Evolutionary conservation across 2,329 filamentous ascomycete species (phyloP), one percentile per base, ranked within the genome.

Genomic region (Colletotrichum higginsianum): DNA sequence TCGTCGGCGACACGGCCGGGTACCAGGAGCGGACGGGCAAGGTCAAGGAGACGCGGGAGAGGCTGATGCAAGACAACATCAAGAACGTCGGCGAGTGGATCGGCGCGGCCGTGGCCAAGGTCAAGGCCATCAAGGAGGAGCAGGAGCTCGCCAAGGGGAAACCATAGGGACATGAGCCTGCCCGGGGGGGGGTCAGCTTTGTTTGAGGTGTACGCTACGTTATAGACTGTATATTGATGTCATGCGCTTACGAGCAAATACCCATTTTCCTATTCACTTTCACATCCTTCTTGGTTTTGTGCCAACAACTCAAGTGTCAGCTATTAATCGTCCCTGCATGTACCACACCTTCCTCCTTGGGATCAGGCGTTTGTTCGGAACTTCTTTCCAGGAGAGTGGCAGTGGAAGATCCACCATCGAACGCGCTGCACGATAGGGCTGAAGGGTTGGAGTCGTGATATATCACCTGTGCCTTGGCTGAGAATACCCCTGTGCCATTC

Each of bases 1-100:
- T 77, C 5, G 74, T 78, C 23, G 66, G 69, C 52, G 73, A 78
- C 49, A n/a, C 4, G 44, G 44, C 16, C n/a, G 44, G 44, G 16
- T 47, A 47, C 44, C 44, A 47, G 44, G 44, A 47, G 44, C 44
- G 44, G 18, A 47, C n/a, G 2, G 44, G 16, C 44, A 47, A 18
- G 7, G 44, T 47, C 6, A 47, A 18, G 44, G 44, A 47, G 18
- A 47, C 18, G 7, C 44, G 44, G 44, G 44, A 47, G 16, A 47
- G 2, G 44, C 16, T 47, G 44, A 47, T 47, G 16, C 44, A 16
- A 8, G 44, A 47, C 44, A 47, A 47, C 44, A 47, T n/a, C 6
- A 47, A n/a, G 16, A 47, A 47, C 16, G 44, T 47, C 44, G 44
- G 44, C 4, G 16, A n/a, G 44, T 47, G 44, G 44, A 47, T n/a